These are phyloP conservation scores for Eucalyptus sideroxylon DNA, from an alignment of 345 rosid species.

Conservation along the genomic window DNA sequence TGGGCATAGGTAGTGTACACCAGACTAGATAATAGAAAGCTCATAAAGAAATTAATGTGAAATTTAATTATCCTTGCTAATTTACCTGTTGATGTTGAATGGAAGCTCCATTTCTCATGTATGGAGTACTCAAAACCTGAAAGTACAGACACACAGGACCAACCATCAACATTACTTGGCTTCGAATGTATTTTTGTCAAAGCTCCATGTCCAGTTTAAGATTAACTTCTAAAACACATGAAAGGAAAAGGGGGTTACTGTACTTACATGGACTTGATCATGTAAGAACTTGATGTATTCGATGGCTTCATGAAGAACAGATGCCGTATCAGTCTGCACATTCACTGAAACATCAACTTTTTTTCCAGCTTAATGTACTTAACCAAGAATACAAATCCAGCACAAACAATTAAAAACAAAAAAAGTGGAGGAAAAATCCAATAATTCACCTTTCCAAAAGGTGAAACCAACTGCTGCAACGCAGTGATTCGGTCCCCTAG, in stretches of 20 bases:
- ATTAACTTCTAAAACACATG: background rate
- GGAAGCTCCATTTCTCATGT: constrained; percentile 48
- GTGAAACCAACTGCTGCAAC: constrained; percentile 94
- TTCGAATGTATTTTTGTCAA: background rate
- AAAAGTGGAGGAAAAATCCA: background rate
- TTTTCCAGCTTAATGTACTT: background rate
- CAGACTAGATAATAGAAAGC: background rate
- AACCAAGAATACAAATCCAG: background rate
- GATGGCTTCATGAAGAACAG: constrained; percentile 89
- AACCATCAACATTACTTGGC: background rate
- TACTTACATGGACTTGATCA: constrained; percentile 60
- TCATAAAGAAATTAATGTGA: background rate
- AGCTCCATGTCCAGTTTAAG: background rate
- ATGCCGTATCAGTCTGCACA: constrained; percentile 90
- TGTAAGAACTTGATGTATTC: constrained; percentile 85
- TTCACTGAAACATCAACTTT: background rate
- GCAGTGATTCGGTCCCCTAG: constrained; percentile 97
- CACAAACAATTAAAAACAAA: background rate
- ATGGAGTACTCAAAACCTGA: constrained; percentile 53
- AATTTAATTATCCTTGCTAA: background rate
- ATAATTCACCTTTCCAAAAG: constrained; percentile 85
- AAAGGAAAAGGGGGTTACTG: background rate
- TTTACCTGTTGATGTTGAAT: constrained; percentile 62
- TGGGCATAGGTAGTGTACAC: background rate
- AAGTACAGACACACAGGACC: background rate